Base-by-base conservation (phyloP, 78 protist genomes). In the Anaeramoeba ignava region DNA sequence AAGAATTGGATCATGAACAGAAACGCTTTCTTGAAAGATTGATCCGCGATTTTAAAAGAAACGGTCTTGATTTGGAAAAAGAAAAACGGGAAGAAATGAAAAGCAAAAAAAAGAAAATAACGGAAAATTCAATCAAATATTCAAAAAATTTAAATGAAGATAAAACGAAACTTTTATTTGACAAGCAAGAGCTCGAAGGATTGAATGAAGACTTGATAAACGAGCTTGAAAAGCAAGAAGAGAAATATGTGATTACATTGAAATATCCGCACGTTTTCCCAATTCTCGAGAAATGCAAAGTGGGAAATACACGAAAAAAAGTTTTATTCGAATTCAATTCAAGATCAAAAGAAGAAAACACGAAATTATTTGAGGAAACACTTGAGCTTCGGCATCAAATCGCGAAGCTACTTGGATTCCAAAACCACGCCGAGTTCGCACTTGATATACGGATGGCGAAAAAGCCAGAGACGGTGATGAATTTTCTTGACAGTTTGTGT, bases 261-360 rank as follows among this genome's bases (percentile, higher is more conserved):
- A 83, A 89, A 39, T 85, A 89, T 31, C 94, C 94, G 40, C 91
- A 88, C n/a, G 3, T 87, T 3, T 0, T 90, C 8, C 92, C 92
- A 68, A 39, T 84, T 27, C 67, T 92, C 86, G 81, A 82, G 83
- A 84, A 41, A 40, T 34, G 42, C 33, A 1, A 33, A 34, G 78
- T 83, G 3, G 39, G 78, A 2, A 85, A 81, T 12, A 85, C 73
- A 27, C 8, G 73, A 54, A 54, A 54, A 54, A 8, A 54, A 54
- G 73, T 54, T 54, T 54, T 54, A 17, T 27, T 54, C 17, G 87
- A 88, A 36, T 86, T 86, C 17, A 79, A 38, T 2, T 0, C 54
- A 1, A 88, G 87, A 41, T 8, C 36, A 54, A 17, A 17, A 54
- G 36, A 54, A 54, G 73, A 54, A 54, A 54, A 54, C 17, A 17